phyloP scores from a whole-genome alignment of 345 rosid species.

The Populus ilicifolia region DNA sequence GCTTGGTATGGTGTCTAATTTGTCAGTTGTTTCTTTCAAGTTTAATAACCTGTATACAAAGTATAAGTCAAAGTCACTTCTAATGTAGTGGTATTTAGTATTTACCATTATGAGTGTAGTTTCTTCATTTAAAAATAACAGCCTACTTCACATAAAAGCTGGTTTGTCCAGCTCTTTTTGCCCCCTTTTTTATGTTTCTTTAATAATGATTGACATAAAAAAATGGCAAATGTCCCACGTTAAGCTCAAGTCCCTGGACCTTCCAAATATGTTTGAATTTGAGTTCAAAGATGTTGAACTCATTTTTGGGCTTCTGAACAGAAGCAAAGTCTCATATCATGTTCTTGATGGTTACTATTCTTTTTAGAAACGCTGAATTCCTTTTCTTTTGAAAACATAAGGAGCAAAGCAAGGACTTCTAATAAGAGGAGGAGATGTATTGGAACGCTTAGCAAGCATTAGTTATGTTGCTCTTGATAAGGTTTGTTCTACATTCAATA shows the following conservation, averaged over 20 bases:
- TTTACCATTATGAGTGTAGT: background rate
- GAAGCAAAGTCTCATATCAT: background rate
- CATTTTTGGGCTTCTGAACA: background rate
- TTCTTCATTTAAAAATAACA: background rate
- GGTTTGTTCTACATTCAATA: constrained; percentile 37
- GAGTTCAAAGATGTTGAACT: background rate
- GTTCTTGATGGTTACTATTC: background rate
- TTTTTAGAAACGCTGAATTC: constrained; percentile 2
- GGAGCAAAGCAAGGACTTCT: constrained; percentile 96
- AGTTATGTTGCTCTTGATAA: constrained; percentile 82
- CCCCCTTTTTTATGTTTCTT: background rate
- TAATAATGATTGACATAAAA: background rate
- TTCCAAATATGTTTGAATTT: background rate
- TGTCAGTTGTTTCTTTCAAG: constrained; percentile 19
- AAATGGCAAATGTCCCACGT: background rate
- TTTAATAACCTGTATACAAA: background rate
- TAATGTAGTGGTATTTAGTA: background rate
- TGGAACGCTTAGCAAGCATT: constrained; percentile 79
- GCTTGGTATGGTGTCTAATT: constrained; percentile 54
- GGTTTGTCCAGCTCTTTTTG: background rate
- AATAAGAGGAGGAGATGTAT: constrained; percentile 93
- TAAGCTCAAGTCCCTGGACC: background rate
- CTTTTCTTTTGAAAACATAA: constrained; percentile 34
- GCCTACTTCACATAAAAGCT: background rate
- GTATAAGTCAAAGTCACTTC: background rate